Evolutionary conservation across 1,284 basidiomycete species (phyloP), one percentile per base, ranked within the genome.

Genomic region (Austroboletus niveus): DNA sequence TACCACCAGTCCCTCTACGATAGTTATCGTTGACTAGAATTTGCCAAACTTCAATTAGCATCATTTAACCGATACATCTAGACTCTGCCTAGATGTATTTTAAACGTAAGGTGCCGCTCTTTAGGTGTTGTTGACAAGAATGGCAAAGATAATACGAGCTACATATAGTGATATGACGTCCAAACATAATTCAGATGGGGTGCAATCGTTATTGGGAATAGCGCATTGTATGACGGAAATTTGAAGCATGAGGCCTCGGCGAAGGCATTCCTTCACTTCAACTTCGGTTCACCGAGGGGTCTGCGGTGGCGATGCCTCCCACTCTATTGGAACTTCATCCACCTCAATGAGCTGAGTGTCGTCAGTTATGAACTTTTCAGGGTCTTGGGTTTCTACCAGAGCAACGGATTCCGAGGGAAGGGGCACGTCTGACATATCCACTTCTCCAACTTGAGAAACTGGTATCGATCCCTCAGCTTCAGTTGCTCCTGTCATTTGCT

Each of bases 251-350:
- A 42, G 15, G 40, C 24, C 27, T 15, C 24, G 10, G 39, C 15
- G 22, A 24, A 10, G 39, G 29, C 2, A 14, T 42, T 15, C 15
- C 40, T 27, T 27, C 7, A 27, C 7, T 27, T 7, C 27, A 29
- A 29, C 40, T 29, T 14, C 39, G 24, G 14, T 40, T 45, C 38
- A 54, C 46, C 24, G 44, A 36, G 65, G 53, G n/a, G 61, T 62
- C 2, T 61, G 59, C 22, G 62, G 63, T 20, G 66, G 66, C 24
- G 66, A 58, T 41, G 52, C 54, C 12, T 70, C 69, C 66, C 66
- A 68, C 42, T 67, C 66, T 54, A 68, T 68, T 2, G 56, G 54
- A 46, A 54, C 54, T 35, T 69, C 66, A 2, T 66, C 68, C 20
- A 64, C 67, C 29, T 63, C 66, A 29, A 31, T 20, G n/a, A 50